Conservation (phyloP, 139 green algal species). For the Asterochloris sp. region DNA sequence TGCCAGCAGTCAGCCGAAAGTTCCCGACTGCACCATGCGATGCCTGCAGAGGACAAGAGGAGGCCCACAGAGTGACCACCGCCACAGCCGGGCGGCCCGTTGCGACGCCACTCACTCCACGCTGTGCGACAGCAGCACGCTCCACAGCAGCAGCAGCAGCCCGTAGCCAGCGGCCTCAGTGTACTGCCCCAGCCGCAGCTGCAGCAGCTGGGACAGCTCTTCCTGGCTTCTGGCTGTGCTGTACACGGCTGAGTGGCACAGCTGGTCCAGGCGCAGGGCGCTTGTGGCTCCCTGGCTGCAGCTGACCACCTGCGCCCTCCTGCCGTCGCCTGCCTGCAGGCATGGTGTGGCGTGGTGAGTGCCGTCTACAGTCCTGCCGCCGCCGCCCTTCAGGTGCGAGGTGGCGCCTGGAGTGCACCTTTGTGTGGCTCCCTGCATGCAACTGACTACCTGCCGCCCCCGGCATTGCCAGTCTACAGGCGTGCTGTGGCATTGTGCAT, state of each 20-base stretch:
- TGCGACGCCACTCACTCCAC: background rate
- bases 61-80: too few relatives aligned
- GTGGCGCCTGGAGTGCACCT: too few relatives aligned
- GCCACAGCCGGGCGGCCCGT: too few relatives aligned
- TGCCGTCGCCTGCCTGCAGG: background rate
- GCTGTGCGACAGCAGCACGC: conserved; percentile 1
- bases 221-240: background rate
- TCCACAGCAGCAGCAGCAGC: conserved; percentile 2
- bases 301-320: background rate
- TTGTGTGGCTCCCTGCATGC: too few relatives aligned
- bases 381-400: too few relatives aligned
- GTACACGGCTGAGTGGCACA: background rate
- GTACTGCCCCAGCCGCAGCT: background rate
- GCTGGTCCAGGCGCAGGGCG: conserved; percentile 5
- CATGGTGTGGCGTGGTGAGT: background rate
- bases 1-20: too few relatives aligned
- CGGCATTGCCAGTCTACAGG: too few relatives aligned
- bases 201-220: background rate
- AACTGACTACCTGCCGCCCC: too few relatives aligned
- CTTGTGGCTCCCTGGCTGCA: background rate
- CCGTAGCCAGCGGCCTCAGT: background rate
- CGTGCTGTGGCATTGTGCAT: too few relatives aligned
- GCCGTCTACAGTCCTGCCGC: too few relatives aligned
- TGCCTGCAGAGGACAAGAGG: too few relatives aligned
- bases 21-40: too few relatives aligned